These are phyloP conservation scores for Lantana camara DNA, from an alignment of 257 asterid species.

Conservation along the genomic window DNA sequence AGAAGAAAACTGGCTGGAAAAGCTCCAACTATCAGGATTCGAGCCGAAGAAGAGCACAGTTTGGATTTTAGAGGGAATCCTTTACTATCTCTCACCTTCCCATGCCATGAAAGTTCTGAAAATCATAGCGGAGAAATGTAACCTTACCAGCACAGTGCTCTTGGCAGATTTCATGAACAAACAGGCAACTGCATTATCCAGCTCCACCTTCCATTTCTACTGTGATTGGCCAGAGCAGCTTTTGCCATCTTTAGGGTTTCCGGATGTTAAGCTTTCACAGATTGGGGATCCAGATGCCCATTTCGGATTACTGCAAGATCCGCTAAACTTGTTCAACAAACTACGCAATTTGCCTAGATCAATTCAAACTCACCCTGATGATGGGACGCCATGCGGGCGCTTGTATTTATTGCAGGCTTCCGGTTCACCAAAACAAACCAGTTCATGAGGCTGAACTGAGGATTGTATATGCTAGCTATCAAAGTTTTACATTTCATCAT, in stretches of 20 bases:
- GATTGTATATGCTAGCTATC: constrained; percentile 26
- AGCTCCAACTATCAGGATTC: constrained; percentile 83
- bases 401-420: constrained; percentile 86
- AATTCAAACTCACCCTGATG: constrained; percentile 79
- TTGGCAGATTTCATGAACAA: constrained; percentile 95
- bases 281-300: constrained; percentile 96
- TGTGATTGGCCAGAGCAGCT: constrained; percentile 95
- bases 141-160: constrained; percentile 66
- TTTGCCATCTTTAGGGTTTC: constrained; percentile 83
- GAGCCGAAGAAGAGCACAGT: constrained; percentile 68
- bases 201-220: constrained; percentile 76
- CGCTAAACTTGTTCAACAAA: constrained; percentile 79
- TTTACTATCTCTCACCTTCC: constrained; percentile 75
- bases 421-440: constrained; percentile 60
- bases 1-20: constrained; percentile 82
- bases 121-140: constrained; percentile 69
- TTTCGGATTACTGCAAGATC: constrained; percentile 87
- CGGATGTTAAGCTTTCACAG: constrained; percentile 88
- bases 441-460: constrained; percentile 33
- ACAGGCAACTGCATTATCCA: constrained; percentile 81
- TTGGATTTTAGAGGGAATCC: constrained; percentile 90
- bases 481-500: constrained; percentile 24
- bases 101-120: constrained; percentile 77
- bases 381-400: constrained; percentile 91
- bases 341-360: constrained; percentile 84